phyloP scores from a whole-genome alignment of 306 rosid genomes.

The Sindora glabra region DNA sequence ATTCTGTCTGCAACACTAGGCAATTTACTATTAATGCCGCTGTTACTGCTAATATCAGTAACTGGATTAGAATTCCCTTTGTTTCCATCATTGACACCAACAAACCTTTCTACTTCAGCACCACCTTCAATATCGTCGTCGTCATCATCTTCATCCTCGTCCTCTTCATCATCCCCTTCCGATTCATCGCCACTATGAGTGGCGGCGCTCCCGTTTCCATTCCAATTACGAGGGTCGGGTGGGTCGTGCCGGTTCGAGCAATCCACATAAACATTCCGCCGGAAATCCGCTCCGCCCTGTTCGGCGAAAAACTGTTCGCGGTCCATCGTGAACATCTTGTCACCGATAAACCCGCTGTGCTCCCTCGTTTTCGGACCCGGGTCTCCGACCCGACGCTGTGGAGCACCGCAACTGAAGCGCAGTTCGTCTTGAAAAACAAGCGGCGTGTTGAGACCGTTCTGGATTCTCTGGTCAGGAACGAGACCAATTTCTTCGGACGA shows the following conservation, averaged over 20 bases:
- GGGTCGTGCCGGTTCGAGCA: conserved; percentile 32
- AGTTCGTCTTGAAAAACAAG: conserved; percentile 56
- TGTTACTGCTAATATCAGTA: conserved; percentile 18
- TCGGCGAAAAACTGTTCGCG: conserved; percentile 51
- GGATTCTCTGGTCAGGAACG: conserved; percentile 43
- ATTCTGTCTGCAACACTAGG: conserved; percentile 33
- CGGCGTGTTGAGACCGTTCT: conserved; percentile 51
- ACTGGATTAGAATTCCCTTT: conserved; percentile 33
- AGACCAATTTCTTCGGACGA: conserved; percentile 61
- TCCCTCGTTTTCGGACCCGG: conserved; percentile 61
- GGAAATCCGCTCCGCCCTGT: conserved; percentile 44
- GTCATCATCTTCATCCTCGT: conserved; percentile 52
- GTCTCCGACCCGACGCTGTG: conserved; percentile 55
- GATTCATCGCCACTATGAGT: conserved; percentile 62
- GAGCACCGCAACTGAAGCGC: conserved; percentile 51
- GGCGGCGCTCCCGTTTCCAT: conserved; percentile 37
- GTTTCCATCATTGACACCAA: conserved; percentile 29
- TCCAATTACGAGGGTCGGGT: conserved; percentile 51
- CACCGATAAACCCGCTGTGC: conserved; percentile 60
- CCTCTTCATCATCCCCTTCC: conserved; percentile 55
- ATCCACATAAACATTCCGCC: conserved; percentile 44
- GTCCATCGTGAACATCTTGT: conserved; percentile 47
- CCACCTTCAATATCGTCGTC: conserved; percentile 51
- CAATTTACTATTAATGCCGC: conserved; percentile 1
- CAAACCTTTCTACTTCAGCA: conserved; percentile 41